Evolutionary conservation across 352 stramenopile species (phyloP).

Genomic region (Phytophthora pistaciae): DNA sequence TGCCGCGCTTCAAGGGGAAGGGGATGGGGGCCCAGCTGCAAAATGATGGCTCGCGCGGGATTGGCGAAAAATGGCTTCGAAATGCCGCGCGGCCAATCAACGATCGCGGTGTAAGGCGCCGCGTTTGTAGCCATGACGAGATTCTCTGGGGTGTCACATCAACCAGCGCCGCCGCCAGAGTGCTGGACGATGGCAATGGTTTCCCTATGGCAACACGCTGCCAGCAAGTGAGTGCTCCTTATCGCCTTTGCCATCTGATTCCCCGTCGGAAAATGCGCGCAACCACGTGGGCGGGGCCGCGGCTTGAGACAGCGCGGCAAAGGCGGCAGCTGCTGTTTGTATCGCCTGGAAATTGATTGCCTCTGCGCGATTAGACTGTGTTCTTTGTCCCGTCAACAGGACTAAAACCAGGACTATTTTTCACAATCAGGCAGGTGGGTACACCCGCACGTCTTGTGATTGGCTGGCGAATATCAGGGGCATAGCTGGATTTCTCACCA

Average conservation of each 20-base stretch:
- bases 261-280: slow-evolving; percentile 7
- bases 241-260: neutral
- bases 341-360: neutral
- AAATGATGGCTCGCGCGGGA: slow-evolving; percentile 9
- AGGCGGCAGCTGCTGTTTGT: neutral
- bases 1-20: slow-evolving; percentile 11
- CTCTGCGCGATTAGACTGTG: neutral
- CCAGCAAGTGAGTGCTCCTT: neutral
- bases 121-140: neutral
- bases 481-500: neutral
- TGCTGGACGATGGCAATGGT: neutral
- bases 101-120: slow-evolving; percentile 9
- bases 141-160: slow-evolving; percentile 27
- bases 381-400: neutral
- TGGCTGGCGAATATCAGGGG: neutral
- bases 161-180: neutral
- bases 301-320: neutral
- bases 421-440: neutral
- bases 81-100: slow-evolving; percentile 13
- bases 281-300: neutral
- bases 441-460: neutral
- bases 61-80: slow-evolving; percentile 33
- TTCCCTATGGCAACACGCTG: neutral
- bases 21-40: slow-evolving; percentile 7
- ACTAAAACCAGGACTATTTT: neutral